A percentile compares a stretch with the other conserved stretches of the same genome.
phyloP scores from a whole-genome alignment of 1,139 yeast species.

The Geotrichum fermentans region DNA sequence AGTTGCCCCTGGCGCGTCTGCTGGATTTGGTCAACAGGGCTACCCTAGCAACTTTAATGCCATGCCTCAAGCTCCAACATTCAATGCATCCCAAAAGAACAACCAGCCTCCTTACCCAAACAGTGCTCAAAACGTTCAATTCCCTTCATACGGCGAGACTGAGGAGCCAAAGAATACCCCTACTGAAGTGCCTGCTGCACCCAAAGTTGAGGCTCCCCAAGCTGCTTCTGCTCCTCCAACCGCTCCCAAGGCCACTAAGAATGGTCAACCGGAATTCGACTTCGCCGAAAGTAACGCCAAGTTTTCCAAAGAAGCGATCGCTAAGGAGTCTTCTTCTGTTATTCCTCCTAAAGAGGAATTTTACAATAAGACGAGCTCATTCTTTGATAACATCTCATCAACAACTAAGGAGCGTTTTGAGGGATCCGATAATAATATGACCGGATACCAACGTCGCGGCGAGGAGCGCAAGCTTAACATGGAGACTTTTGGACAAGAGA shows the following conservation, averaged over 20 bases:
- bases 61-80: slow-evolving; percentile 1
- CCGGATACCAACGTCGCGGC: slow-evolving; percentile 49
- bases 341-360: slow-evolving; percentile 35
- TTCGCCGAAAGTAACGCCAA: slow-evolving; percentile 69
- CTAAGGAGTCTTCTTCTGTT: slow-evolving; percentile 20
- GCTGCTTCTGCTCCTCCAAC: slow-evolving; percentile 42
- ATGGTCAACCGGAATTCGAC: slow-evolving; percentile 48
- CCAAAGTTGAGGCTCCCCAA: slow-evolving; percentile 29
- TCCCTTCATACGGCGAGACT: background rate
- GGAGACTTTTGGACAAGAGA: slow-evolving; percentile 63
- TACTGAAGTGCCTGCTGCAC: slow-evolving; percentile 14
- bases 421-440: slow-evolving; percentile 33
- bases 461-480: slow-evolving; percentile 58
- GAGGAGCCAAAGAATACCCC: background rate
- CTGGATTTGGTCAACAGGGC: slow-evolving; percentile 3
- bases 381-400: slow-evolving; percentile 74
- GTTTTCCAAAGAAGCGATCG: slow-evolving; percentile 39
- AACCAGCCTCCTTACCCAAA: slow-evolving; percentile 12
- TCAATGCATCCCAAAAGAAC: slow-evolving; percentile 3
- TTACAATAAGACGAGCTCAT: slow-evolving; percentile 68
- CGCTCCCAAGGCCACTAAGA: slow-evolving; percentile 26
- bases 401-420: slow-evolving; percentile 38
- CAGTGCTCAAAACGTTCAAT: slow-evolving; percentile 2
- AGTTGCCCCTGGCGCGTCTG: slow-evolving; percentile 7
- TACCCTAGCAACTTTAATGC: slow-evolving; percentile 4